A percentile compares a stretch with the other conserved stretches of the same genome.
These are phyloP conservation scores for Talaromyces islandicus DNA, from an alignment of 2,329 filamentous ascomycete genomes.

Conservation along the genomic window DNA sequence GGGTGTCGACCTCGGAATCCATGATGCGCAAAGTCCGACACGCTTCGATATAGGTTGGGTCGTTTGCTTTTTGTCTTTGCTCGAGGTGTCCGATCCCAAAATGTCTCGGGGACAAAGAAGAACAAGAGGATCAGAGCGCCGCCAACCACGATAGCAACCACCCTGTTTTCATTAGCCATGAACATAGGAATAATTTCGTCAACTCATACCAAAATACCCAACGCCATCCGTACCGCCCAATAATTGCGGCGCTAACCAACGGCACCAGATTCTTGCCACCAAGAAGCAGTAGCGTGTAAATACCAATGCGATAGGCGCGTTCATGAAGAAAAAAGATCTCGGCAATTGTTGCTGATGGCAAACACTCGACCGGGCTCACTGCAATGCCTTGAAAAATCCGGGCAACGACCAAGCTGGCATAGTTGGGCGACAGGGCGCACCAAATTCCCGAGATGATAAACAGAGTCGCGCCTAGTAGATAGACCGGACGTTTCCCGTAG, in stretches of 20 bases:
- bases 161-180: conserved; percentile 45
- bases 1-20: conserved; percentile 29
- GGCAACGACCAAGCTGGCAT: conserved; percentile 70
- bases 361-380: conserved; percentile 83
- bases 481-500: conserved; percentile 85
- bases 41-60: conserved; percentile 26
- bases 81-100: conserved; percentile 80
- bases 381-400: conserved; percentile 83
- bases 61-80: conserved; percentile 39
- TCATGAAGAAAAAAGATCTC: conserved; percentile 97
- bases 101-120: conserved; percentile 89
- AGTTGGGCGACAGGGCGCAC: conserved; percentile 80
- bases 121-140: conserved; percentile 69
- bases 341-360: conserved; percentile 88
- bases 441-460: conserved; percentile 73
- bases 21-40: conserved; percentile 31
- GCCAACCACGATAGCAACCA: conserved; percentile 73
- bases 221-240: conserved; percentile 71
- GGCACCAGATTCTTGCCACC: conserved; percentile 90
- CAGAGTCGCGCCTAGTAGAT: conserved; percentile 69
- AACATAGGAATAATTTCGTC: neutral
- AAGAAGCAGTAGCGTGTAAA: conserved; percentile 83
- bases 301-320: conserved; percentile 83
- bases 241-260: conserved; percentile 77
- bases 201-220: conserved; percentile 75